phyloP scores from a whole-genome alignment of 2,329 filamentous ascomycete species.

The Aspergillus fumigatiaffinis region DNA sequence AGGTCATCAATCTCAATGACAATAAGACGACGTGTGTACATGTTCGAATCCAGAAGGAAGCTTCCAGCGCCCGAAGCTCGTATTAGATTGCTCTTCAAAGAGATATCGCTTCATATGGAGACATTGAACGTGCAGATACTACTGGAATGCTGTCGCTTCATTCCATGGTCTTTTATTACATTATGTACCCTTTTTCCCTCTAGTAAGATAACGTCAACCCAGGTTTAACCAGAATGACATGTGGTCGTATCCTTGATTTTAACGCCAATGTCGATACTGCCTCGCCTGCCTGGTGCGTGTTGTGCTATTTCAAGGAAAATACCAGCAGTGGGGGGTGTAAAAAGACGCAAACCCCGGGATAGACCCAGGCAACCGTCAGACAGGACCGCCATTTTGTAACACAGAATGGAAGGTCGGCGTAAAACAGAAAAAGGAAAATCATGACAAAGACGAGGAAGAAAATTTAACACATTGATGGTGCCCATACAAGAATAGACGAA shows the following conservation, averaged over 20 bases:
- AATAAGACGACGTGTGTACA: not conserved
- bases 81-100: not conserved
- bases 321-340: not conserved
- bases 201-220: not conserved
- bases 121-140: not conserved
- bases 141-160: not conserved
- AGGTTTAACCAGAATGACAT: not conserved
- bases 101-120: not conserved
- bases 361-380: not conserved
- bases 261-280: not conserved
- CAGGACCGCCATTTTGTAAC: not conserved
- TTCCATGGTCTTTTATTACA: not conserved
- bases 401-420: not conserved
- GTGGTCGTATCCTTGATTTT: not conserved
- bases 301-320: not conserved
- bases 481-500: slow-evolving; percentile 22
- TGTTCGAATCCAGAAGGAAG: not conserved
- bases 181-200: not conserved
- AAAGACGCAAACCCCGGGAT: not conserved
- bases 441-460: not conserved
- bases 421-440: slow-evolving; percentile 10
- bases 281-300: not conserved
- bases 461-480: slow-evolving; percentile 5
- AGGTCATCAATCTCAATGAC: not conserved
- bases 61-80: no score